Conservation (phyloP, 1,139 yeast genomes). For the Diutina sp. region DNA sequence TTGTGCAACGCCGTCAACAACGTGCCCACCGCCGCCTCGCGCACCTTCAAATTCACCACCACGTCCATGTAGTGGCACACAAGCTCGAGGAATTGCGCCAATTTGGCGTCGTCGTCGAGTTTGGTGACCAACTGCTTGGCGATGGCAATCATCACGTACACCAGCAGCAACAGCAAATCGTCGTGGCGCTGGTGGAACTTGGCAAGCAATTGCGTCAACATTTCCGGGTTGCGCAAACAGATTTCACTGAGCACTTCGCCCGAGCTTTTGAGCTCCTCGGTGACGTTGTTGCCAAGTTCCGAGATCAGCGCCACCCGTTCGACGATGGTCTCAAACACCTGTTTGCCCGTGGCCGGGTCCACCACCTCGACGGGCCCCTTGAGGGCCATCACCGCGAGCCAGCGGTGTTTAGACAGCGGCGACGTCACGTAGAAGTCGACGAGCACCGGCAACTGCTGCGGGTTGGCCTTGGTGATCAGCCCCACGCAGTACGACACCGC, state of each 20-base stretch:
- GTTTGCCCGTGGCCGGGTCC: no score
- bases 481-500: not conserved
- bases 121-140: not conserved
- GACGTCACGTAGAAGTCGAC: not conserved
- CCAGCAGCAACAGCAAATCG: not conserved
- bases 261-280: not conserved
- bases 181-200: slow-evolving; percentile 6
- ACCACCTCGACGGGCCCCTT: not conserved
- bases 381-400: not conserved
- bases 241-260: not conserved
- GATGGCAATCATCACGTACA: not conserved
- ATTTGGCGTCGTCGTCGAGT: not conserved
- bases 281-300: not conserved
- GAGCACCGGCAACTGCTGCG: not conserved
- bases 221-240: not conserved
- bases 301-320: not conserved
- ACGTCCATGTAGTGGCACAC: not conserved
- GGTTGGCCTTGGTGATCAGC: not conserved
- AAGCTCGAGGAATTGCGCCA: not conserved
- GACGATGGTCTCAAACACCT: not conserved
- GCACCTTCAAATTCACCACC: slow-evolving; percentile 23
- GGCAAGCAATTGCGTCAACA: slow-evolving; percentile 10
- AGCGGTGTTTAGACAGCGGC: not conserved
- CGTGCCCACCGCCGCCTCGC: slow-evolving; percentile 49
- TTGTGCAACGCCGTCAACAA: slow-evolving; percentile 50